phyloP scores from a whole-genome alignment of 371 early-diverging fungal species.

The Mortierella sp. region DNA sequence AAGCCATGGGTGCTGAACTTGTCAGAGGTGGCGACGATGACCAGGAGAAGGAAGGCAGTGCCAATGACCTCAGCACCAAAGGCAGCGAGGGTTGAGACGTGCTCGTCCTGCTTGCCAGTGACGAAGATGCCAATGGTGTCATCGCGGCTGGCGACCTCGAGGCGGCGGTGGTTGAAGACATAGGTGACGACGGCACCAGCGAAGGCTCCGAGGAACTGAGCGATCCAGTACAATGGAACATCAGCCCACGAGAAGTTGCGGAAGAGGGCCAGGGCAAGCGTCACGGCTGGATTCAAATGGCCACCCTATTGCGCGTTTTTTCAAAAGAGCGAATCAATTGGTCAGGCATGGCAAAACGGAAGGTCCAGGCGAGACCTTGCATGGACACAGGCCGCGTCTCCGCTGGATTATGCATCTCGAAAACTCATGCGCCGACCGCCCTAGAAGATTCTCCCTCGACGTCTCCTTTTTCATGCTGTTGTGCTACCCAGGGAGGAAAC shows the following conservation, averaged over 20 bases:
- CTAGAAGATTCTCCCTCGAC: too few relatives aligned
- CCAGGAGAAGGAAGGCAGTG: constrained; percentile 76
- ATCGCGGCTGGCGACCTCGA: constrained; percentile 38
- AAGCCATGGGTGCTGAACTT: constrained; percentile 67
- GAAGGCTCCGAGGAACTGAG: constrained; percentile 78
- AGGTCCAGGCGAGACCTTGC: too few relatives aligned
- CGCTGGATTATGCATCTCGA: too few relatives aligned
- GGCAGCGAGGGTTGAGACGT: constrained; percentile 66
- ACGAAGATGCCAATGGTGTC: constrained; percentile 79
- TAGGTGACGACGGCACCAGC: constrained; percentile 77
- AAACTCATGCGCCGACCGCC: too few relatives aligned
- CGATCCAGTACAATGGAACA: constrained; percentile 69
- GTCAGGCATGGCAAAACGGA: neutral
- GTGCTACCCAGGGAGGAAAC: too few relatives aligned
- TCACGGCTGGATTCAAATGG: constrained; percentile 85
- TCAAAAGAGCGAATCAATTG: too few relatives aligned
- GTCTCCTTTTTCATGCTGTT: too few relatives aligned
- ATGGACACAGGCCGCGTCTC: too few relatives aligned
- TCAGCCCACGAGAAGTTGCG: constrained; percentile 72
- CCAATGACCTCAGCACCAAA: constrained; percentile 80
- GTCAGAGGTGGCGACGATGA: constrained; percentile 79
- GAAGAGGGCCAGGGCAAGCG: constrained; percentile 73
- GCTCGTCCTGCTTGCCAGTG: constrained; percentile 64
- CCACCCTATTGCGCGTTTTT: constrained; percentile 63
- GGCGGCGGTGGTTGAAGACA: constrained; percentile 54